Evolutionary conservation across 441 rosid genomes (phyloP), one percentile per base, ranked within the genome.

Genomic region (Heliophila coronopifolia): DNA sequence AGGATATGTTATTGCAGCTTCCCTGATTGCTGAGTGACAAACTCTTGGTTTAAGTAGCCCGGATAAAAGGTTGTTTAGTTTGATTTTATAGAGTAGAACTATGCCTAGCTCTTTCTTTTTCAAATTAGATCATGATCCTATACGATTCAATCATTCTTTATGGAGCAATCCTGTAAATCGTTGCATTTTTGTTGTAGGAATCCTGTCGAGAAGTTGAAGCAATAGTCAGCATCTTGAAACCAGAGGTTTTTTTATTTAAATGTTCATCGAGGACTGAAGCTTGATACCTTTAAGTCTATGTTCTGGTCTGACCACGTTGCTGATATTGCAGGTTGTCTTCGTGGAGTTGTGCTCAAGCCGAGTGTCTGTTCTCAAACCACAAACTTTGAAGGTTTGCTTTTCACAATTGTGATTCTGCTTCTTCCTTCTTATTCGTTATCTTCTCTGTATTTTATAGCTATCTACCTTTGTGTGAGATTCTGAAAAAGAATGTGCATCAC

Each of bases 161-260:
- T 23, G 9, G 50, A 34, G 3, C 20, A 27, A 51, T 32, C 16
- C 3, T 33, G 34, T 45, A 26, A 8, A 32, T 38, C 14, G 2
- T 40, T 55, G 37, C 33, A 33, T 51, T 3, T 35, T 17, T 50
- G 44, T 55, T 80, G 53, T 72, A 92, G 99, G 94, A 88, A 57
- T 92, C 99, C 0, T 86, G 99, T 74, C 54, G 71, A 68, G 88
- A 88, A 71, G 99, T 92, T 60, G 68, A 86, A 72, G 87, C 88
- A 43, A 66, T 88, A 34, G 67, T 92, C 60, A 70, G 76, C 64
- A 50, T 18, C 70, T 74, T 88, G 77, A 81, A 83, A 76, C 99
- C 99, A 22, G 73, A 92, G 98, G 97, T 90, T 65, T 61, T 72
- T 64, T 30, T 19, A 19, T 32, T 36, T 20, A 11, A 11, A 32